phyloP scores from a whole-genome alignment of 768 basidiomycete species.

The Cubamyces sp. region DNA sequence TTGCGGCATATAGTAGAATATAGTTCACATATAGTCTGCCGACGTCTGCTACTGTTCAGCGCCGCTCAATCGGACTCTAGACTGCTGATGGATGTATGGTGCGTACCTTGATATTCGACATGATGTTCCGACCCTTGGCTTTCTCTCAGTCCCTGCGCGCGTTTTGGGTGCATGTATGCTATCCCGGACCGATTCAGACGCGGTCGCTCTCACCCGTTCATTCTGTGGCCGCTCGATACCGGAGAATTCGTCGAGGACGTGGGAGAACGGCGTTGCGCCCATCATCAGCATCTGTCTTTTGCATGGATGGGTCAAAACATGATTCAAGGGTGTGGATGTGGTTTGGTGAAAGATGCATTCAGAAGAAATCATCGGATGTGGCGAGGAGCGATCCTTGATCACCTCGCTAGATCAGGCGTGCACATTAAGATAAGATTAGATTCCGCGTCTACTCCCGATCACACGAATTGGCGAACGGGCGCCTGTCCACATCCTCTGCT shows the following conservation, averaged over 20 bases:
- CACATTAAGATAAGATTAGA: conserved; percentile 16
- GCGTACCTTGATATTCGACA: conserved; percentile 3
- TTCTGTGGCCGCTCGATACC: conserved; percentile 5
- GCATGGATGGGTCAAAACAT: no score
- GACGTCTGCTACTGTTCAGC: background rate
- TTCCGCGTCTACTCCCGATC: conserved; percentile 12
- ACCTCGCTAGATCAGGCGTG: no score
- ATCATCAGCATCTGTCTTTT: background rate
- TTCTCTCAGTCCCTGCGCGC: background rate
- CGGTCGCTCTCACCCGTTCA: background rate
- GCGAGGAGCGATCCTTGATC: background rate
- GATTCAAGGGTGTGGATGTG: no score
- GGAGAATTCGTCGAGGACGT: background rate
- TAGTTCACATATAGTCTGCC: background rate
- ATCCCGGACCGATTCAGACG: background rate
- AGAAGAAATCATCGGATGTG: background rate
- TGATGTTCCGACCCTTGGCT: background rate
- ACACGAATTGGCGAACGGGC: background rate
- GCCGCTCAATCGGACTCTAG: background rate
- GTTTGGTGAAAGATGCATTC: background rate
- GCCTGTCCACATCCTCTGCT: background rate
- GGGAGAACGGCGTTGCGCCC: background rate
- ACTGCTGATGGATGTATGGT: background rate
- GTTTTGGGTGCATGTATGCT: background rate
- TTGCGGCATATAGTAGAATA: no score